A percentile compares a stretch with the other conserved stretches of the same genome.
Conservation (phyloP, 2,329 filamentous ascomycete genomes). For the Ilyonectria sp. region DNA sequence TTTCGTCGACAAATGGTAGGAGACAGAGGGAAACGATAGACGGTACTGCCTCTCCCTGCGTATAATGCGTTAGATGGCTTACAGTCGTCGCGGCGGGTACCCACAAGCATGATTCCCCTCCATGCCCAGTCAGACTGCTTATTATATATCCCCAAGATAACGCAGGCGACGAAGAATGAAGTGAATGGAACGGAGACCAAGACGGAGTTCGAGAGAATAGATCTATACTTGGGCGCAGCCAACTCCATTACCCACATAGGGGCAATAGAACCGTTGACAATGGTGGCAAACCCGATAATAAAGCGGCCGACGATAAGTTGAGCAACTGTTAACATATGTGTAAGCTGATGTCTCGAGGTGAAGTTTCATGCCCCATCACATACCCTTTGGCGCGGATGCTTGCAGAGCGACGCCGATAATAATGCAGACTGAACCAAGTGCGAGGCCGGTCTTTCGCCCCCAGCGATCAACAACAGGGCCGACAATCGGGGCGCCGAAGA, state of each 20-base stretch:
- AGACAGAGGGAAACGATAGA: slow-evolving; percentile 23
- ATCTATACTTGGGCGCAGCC: slow-evolving; percentile 19
- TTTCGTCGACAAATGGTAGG: slow-evolving; percentile 23
- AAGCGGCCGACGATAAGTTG: slow-evolving; percentile 28
- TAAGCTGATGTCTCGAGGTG: neutral
- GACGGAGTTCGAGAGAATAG: slow-evolving; percentile 23
- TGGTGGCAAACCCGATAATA: slow-evolving; percentile 23
- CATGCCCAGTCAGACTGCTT: slow-evolving; percentile 28
- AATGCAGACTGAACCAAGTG: slow-evolving; percentile 24
- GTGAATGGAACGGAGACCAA: slow-evolving; percentile 24
- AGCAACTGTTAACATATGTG: slow-evolving; percentile 8
- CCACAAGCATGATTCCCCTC: slow-evolving; percentile 29
- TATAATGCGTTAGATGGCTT: neutral
- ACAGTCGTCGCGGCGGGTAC: neutral
- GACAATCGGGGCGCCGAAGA: slow-evolving; percentile 28
- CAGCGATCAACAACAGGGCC: slow-evolving; percentile 27
- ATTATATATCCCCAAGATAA: slow-evolving; percentile 25
- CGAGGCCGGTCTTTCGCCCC: slow-evolving; percentile 25
- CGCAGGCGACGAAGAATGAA: slow-evolving; percentile 23
- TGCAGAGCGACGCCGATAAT: slow-evolving; percentile 27
- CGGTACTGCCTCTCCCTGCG: slow-evolving; percentile 27
- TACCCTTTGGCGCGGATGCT: slow-evolving; percentile 19
- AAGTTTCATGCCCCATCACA: neutral
- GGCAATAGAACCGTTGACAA: slow-evolving; percentile 27
- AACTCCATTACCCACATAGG: slow-evolving; percentile 31